phyloP scores from a whole-genome alignment of 805 yeast genomes.

The Barnettozyma populi region DNA sequence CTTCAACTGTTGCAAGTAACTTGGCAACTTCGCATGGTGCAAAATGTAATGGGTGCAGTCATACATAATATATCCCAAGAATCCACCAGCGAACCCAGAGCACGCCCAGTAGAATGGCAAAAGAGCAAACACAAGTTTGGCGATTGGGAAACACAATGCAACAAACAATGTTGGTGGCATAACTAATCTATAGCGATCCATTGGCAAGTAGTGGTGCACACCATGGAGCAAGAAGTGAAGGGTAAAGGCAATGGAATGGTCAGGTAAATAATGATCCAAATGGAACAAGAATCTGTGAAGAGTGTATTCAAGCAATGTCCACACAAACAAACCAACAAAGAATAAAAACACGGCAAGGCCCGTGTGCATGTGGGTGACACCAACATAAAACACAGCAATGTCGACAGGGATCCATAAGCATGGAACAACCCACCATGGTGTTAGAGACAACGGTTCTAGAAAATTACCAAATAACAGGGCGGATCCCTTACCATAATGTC shows the following conservation, averaged over 20 bases:
- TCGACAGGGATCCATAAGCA: conserved; percentile 81
- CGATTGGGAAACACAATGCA: conserved; percentile 72
- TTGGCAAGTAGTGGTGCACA: conserved; percentile 94
- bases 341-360: conserved; percentile 52
- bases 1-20: conserved; percentile 69
- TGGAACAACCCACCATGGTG: conserved; percentile 96
- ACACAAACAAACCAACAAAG: conserved; percentile 76
- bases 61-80: conserved; percentile 86
- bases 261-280: conserved; percentile 81
- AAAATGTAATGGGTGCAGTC: conserved; percentile 92
- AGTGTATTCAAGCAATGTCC: conserved; percentile 89
- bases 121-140: conserved; percentile 64
- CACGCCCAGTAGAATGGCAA: conserved; percentile 84
- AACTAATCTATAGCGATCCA: conserved; percentile 90
- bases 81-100: conserved; percentile 93
- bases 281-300: conserved; percentile 93
- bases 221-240: conserved; percentile 92
- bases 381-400: conserved; percentile 53
- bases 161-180: conserved; percentile 91
- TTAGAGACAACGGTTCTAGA: conserved; percentile 82
- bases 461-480: conserved; percentile 95
- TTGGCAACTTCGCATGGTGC: conserved; percentile 84
- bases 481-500: conserved; percentile 96
- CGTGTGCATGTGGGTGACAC: conserved; percentile 43
- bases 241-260: conserved; percentile 66